phyloP scores from a whole-genome alignment of 805 yeast genomes.

The Torulaspora quercuum region DNA sequence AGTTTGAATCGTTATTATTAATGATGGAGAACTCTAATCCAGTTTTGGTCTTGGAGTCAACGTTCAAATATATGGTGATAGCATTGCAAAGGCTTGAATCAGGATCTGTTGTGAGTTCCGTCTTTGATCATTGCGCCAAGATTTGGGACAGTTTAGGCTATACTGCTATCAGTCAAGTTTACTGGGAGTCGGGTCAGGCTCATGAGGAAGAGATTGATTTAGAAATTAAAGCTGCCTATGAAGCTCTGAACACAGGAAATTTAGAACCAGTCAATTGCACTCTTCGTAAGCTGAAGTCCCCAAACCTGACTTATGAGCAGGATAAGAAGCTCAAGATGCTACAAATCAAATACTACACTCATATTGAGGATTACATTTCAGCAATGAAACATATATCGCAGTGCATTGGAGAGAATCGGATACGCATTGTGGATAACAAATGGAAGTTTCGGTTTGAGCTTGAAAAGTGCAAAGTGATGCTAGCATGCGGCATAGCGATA shows the following conservation, averaged over 20 bases:
- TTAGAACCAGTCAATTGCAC: slow-evolving; percentile 45
- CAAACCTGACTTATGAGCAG: slow-evolving; percentile 32
- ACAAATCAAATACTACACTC: slow-evolving; percentile 40
- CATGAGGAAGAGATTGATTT: slow-evolving; percentile 3
- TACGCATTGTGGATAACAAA: slow-evolving; percentile 28
- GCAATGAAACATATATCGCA: slow-evolving; percentile 29
- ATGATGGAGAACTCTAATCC: slow-evolving; percentile 51
- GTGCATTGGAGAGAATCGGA: slow-evolving; percentile 17
- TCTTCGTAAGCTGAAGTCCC: slow-evolving; percentile 39
- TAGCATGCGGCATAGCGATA: slow-evolving; percentile 43
- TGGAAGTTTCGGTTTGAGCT: slow-evolving; percentile 31
- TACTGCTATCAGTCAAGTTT: slow-evolving; percentile 17
- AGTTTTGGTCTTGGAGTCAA: slow-evolving; percentile 48
- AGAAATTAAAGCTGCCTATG: slow-evolving; percentile 15
- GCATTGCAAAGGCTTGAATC: slow-evolving; percentile 44
- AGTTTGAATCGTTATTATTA: slow-evolving; percentile 57
- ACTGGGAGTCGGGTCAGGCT: slow-evolving; percentile 8
- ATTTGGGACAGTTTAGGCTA: slow-evolving; percentile 27
- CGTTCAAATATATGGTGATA: slow-evolving; percentile 53
- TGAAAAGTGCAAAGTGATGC: slow-evolving; percentile 32
- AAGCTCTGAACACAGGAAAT: slow-evolving; percentile 6
- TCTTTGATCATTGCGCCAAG: slow-evolving; percentile 15
- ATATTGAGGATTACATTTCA: slow-evolving; percentile 28
- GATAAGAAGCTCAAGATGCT: slow-evolving; percentile 42
- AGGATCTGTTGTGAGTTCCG: slow-evolving; percentile 26